A percentile compares a stretch with the other conserved stretches of the same genome.
phyloP scores from a whole-genome alignment of 176 grass and related monocot genomes.

The Tillandsia leiboldiana region DNA sequence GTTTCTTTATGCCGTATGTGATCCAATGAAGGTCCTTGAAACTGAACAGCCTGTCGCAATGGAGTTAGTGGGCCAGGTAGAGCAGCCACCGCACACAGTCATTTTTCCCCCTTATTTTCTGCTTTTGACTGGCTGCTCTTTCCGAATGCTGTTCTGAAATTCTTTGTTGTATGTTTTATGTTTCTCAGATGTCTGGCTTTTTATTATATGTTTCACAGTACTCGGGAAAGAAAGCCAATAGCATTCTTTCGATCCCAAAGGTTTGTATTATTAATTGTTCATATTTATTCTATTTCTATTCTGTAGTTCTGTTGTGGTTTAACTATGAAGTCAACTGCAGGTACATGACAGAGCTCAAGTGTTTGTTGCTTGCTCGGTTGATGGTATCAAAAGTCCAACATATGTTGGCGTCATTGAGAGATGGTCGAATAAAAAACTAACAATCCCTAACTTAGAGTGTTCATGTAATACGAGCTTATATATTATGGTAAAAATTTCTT shows the following conservation, averaged over 20 bases:
- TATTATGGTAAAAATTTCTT: conserved; percentile 62
- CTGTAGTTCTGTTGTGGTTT: conserved; percentile 22
- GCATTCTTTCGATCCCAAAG: conserved; percentile 68
- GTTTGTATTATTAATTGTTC: conserved; percentile 18
- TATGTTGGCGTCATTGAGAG: conserved; percentile 73
- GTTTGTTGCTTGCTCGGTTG: conserved; percentile 63
- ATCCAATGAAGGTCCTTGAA: conserved; percentile 45
- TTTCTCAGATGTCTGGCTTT: conserved; percentile 92
- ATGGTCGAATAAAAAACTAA: conserved; percentile 65
- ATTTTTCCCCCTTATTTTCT: conserved; percentile 2
- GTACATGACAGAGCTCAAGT: conserved; percentile 97
- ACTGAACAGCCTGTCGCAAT: conserved; percentile 77
- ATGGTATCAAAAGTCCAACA: conserved; percentile 32
- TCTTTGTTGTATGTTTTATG: conserved; percentile 24
- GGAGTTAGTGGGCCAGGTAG: conserved; percentile 78
- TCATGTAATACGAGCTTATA: conserved; percentile 53
- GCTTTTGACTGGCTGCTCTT: not conserved
- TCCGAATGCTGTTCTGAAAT: not conserved
- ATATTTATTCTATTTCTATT: conserved; percentile 1
- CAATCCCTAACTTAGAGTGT: conserved; percentile 58
- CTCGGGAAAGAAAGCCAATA: conserved; percentile 34
- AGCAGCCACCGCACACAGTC: not conserved
- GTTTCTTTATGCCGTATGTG: conserved; percentile 36
- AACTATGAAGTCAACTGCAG: conserved; percentile 38
- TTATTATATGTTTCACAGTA: conserved; percentile 64